A percentile compares a stretch with the other conserved stretches of the same genome.
Evolutionary conservation across 306 rosid species (phyloP).

Genomic region (Gleditsia sinensis): DNA sequence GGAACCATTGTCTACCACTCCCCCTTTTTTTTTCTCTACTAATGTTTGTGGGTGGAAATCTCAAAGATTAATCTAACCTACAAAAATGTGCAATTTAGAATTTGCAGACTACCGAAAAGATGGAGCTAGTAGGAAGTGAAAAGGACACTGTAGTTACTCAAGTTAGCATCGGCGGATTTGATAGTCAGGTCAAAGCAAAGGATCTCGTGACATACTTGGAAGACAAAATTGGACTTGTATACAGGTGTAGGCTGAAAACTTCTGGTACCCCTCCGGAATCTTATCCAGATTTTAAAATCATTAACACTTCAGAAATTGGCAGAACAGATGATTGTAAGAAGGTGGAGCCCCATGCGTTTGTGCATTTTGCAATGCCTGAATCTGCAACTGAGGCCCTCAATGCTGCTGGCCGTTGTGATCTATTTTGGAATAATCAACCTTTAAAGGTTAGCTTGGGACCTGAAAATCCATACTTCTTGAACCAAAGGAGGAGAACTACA

Average conservation of each 20-base stretch:
- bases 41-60: not conserved
- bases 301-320: constrained; percentile 1
- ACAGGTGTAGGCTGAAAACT: constrained; percentile 65
- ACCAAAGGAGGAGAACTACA: constrained; percentile 57
- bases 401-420: constrained; percentile 45
- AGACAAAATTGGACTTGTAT: constrained; percentile 52
- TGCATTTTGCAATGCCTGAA: constrained; percentile 54
- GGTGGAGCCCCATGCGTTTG: constrained; percentile 73
- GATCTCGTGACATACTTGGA: constrained; percentile 50
- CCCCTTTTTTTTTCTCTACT: not conserved
- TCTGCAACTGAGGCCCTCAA: constrained; percentile 40
- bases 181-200: constrained; percentile 42
- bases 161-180: constrained; percentile 67
- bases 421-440: constrained; percentile 34
- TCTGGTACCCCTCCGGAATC: constrained; percentile 70
- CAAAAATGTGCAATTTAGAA: not conserved
- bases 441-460: constrained; percentile 62
- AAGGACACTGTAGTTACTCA: constrained; percentile 50
- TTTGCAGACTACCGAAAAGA: constrained; percentile 22
- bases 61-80: not conserved
- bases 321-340: constrained; percentile 33
- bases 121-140: constrained; percentile 46
- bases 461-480: constrained; percentile 47
- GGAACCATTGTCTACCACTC: not conserved
- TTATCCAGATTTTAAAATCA: constrained; percentile 48